Evolutionary conservation across 2,329 filamentous ascomycete genomes (phyloP), one percentile per base, ranked within the genome.

Genomic region (Xylaria arbuscula): DNA sequence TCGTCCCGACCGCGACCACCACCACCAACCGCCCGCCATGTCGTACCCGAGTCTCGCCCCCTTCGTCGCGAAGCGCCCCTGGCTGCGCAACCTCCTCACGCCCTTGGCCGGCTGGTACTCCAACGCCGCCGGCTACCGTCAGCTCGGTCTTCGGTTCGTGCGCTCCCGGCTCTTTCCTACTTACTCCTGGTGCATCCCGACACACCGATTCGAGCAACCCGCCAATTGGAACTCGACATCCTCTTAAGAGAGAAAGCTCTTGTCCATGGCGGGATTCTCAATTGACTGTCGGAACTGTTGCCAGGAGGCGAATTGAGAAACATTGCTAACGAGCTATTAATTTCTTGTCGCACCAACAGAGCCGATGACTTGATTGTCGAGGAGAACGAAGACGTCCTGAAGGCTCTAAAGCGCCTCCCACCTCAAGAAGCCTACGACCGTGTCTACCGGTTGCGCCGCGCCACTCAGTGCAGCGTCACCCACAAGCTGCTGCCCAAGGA

Each of bases 331-430:
- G 34, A 42, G 48, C 13, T 28, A 24, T 42, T 51, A 34, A 62
- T 10, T 34, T 56, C 28, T 45, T 38, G 1, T 32, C 42, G 10
- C 38, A 17, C n/a, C 22, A 47, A 64, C 80, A 98, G 96, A 83
- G 90, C 91, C 87, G 96, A 99, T 83, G 96, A 99, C 81, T 85
- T 99, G 81, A 92, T 98, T 81, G 89, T 92, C 80, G 96, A 99
- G 84, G 96, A 99, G 86, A 92, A 88, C 86, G 92, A 96, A 77
- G 84, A 87, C 67, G 93, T 97, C 78, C 91, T 96, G 83, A 88
- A 91, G 76, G 96, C 96, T 72, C 88, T 99, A 79, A 92, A 93
- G 88, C 93, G 96, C 81, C 92, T 99, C 71, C 89, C 92, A 67
- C 88, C 93, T 78, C 93, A 97, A 87, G 93, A 96, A 81, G 88